These are phyloP conservation scores for Blastobotrys peoriensis DNA, from an alignment of 805 yeast genomes.

Conservation along the genomic window DNA sequence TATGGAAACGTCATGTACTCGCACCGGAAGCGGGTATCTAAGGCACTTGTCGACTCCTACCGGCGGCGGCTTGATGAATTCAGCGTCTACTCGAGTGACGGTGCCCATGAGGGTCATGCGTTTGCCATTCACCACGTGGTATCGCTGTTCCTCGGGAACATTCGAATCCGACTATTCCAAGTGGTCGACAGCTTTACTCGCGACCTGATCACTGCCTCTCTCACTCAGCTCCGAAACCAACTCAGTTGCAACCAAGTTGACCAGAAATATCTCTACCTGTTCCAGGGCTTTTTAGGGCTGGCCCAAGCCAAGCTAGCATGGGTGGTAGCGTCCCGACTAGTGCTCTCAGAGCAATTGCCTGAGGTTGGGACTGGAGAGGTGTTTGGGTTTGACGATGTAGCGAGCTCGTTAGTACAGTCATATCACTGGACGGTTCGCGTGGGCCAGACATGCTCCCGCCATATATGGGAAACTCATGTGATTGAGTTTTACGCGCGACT, in stretches of 20 bases:
- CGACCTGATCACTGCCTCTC: neutral
- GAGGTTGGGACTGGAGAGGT: neutral
- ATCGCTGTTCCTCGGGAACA: neutral
- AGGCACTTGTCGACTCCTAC: neutral
- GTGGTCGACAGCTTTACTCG: neutral
- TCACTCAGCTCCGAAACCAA: neutral
- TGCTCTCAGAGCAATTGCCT: neutral
- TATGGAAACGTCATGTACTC: neutral
- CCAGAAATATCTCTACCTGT: slow-evolving; percentile 1
- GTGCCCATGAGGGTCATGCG: neutral
- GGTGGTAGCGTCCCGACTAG: neutral
- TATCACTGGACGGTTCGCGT: neutral
- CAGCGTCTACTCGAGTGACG: neutral
- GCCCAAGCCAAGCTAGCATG: neutral
- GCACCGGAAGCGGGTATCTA: neutral
- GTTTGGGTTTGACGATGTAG: neutral
- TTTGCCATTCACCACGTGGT: neutral
- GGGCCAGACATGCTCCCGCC: neutral
- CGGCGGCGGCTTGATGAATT: neutral
- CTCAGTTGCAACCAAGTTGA: neutral
- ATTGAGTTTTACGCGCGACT: neutral
- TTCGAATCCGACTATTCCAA: neutral
- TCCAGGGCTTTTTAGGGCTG: neutral
- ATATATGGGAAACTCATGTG: neutral
- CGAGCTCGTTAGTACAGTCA: neutral